A percentile compares a stretch with the other conserved stretches of the same genome.
These are phyloP conservation scores for Blastocystis sp. DNA, from an alignment of 352 stramenopile species.

Conservation along the genomic window DNA sequence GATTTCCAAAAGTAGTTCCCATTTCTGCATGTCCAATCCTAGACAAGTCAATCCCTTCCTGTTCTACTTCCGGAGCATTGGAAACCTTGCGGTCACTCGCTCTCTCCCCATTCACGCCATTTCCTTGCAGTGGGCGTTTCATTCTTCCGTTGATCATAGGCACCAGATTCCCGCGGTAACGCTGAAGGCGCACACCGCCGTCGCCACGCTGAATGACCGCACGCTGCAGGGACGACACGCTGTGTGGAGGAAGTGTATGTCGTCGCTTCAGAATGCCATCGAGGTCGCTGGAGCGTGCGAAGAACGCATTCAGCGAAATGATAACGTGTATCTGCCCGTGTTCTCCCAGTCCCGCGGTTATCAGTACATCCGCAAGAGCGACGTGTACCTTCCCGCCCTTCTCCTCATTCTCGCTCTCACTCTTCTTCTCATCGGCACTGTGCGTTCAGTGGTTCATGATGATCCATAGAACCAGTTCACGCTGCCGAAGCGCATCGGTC, in stretches of 20 bases:
- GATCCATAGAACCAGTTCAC: background rate
- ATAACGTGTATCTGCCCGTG: constrained; percentile 12
- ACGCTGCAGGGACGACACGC: background rate
- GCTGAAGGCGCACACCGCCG: background rate
- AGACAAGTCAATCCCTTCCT: background rate
- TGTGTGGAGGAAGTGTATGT: background rate
- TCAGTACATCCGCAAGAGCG: background rate
- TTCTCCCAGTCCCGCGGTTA: background rate
- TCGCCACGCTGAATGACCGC: constrained; percentile 12
- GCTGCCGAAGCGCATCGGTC: background rate
- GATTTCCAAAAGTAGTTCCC: background rate
- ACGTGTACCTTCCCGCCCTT: constrained; percentile 17
- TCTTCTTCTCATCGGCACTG: background rate
- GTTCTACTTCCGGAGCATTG: constrained; percentile 13
- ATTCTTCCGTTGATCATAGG: background rate
- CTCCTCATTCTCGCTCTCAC: constrained; percentile 2
- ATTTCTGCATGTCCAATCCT: background rate
- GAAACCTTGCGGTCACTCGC: background rate
- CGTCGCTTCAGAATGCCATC: background rate
- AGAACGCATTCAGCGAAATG: constrained; percentile 17
- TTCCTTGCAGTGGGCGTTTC: background rate
- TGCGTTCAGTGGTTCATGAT: background rate
- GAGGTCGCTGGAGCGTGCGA: constrained; percentile 12
- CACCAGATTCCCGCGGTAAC: constrained; percentile 58
- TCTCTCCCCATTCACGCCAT: background rate